Percentiles rank a stretch among this genome's conserved stretches.
phyloP scores from a whole-genome alignment of 139 green algal species.

The Coelastrella sp. region DNA sequence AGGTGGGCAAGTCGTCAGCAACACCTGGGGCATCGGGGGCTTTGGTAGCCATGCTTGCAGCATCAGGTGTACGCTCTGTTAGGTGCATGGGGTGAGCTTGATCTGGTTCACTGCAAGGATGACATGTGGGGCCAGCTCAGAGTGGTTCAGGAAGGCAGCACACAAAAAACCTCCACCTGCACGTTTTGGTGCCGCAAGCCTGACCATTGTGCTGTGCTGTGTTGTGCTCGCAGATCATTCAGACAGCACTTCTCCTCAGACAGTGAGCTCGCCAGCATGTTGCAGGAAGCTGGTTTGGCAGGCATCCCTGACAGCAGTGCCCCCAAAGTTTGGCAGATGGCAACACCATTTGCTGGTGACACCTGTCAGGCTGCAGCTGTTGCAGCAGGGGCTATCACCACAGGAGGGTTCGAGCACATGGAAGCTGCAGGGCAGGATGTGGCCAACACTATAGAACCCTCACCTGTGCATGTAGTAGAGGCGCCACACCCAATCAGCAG shows the following conservation, averaged over 20 bases:
- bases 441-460: background rate
- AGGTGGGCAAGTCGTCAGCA: background rate
- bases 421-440: background rate
- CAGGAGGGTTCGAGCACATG: background rate
- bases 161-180: background rate
- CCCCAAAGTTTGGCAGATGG: background rate
- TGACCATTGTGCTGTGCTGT: too few relatives aligned
- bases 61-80: too few relatives aligned
- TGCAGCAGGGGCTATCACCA: conserved; percentile 10
- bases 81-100: too few relatives aligned
- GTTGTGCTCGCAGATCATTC: background rate
- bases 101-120: too few relatives aligned
- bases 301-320: background rate
- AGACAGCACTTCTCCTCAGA: background rate
- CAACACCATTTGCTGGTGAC: conserved; percentile 19
- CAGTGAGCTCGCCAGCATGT: background rate
- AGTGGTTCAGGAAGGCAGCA: too few relatives aligned
- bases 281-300: background rate
- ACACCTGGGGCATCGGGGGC: too few relatives aligned
- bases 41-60: too few relatives aligned
- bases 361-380: conserved; percentile 18
- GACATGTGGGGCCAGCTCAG: too few relatives aligned
- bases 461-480: conserved; percentile 1
- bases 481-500: background rate
- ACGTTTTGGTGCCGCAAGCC: too few relatives aligned